A percentile compares a stretch with the other conserved stretches of the same genome.
Evolutionary conservation across 495 filamentous ascomycete species (phyloP).

Genomic region (Rusavskia elegans): DNA sequence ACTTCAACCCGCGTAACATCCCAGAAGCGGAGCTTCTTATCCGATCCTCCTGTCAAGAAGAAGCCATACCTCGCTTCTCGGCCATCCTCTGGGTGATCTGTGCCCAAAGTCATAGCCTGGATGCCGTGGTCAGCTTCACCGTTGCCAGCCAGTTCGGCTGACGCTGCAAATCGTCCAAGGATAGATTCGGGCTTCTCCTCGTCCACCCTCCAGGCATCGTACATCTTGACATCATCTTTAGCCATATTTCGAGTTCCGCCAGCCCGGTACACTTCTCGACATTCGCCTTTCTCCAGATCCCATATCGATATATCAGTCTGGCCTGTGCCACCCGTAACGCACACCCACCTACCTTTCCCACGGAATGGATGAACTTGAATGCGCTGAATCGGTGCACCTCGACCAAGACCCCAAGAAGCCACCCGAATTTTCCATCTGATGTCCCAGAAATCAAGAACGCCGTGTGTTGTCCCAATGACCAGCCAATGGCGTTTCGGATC

Average conservation of each 20-base stretch:
- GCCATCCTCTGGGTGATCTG: conserved; percentile 31
- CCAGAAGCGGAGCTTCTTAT: conserved; percentile 89
- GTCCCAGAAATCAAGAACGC: conserved; percentile 90
- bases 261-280: conserved; percentile 75
- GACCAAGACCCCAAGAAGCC: conserved; percentile 78
- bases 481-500: conserved; percentile 80
- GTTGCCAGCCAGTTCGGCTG: conserved; percentile 37
- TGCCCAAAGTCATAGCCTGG: conserved; percentile 32
- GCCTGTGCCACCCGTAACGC: conserved; percentile 74
- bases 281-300: conserved; percentile 84
- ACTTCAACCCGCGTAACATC: conserved; percentile 59
- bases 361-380: conserved; percentile 63
- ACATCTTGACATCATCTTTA: conserved; percentile 44
- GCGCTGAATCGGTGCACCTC: conserved; percentile 66
- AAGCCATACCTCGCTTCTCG: conserved; percentile 38
- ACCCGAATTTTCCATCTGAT: conserved; percentile 78
- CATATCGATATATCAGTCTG: conserved; percentile 88
- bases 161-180: conserved; percentile 71
- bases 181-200: conserved; percentile 80
- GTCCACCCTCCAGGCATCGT: conserved; percentile 80
- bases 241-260: conserved; percentile 26
- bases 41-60: conserved; percentile 72
- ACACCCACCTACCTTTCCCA: conserved; percentile 58
- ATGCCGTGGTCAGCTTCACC: conserved; percentile 37
- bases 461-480: conserved; percentile 79